Evolutionary conservation across 495 filamentous ascomycete genomes (phyloP), one percentile per base, ranked within the genome.

Genomic region (Parathielavia hyrcaniae): DNA sequence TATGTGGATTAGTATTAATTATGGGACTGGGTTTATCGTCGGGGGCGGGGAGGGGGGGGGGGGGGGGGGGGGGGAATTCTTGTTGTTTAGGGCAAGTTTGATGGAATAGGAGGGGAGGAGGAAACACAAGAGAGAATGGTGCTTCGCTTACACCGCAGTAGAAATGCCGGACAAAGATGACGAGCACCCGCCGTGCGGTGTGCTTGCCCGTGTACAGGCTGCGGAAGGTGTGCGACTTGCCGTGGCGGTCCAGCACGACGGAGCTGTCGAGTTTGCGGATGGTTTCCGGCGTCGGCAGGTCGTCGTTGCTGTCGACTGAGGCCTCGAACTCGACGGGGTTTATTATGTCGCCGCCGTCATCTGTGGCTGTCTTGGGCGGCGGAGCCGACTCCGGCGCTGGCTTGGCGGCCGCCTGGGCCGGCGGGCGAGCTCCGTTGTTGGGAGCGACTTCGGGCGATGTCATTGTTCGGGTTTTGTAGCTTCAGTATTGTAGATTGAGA

Each of bases 101-200:
- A n/a, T n/a, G n/a, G n/a, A n/a, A 46, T 14, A 55, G 50, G 48
- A 59, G 11, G 50, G 44, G 36, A 56, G 22, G 40, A 26, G 22
- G 46, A 26, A 41, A 43, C n/a, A n/a, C n/a, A 32, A 2, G 14
- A 32, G 12, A 17, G 17, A 44, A 46, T 41, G 35, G 5, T 16
- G n/a, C 11, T 43, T 3, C 26, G 5, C 89, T 73, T 77, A 88
- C 88, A 2, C 90, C 88, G 64, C 90, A 96, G 77, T 88, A 92
- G 74, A 95, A 96, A 71, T 96, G 90, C 22, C 90, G 80, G 46
- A 96, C 79, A 64, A 96, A 96, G 51, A 95, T 83, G 17, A 95
- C 68, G 32, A 93, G 74, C 1, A 89, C 84, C 8, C 85, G 73
- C 2, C 77, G 71, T 13, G 79, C 68, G 0, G 72, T 67, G 54